phyloP scores from a whole-genome alignment of 2,329 filamentous ascomycete species.

The Exophiala dermatitidis region DNA sequence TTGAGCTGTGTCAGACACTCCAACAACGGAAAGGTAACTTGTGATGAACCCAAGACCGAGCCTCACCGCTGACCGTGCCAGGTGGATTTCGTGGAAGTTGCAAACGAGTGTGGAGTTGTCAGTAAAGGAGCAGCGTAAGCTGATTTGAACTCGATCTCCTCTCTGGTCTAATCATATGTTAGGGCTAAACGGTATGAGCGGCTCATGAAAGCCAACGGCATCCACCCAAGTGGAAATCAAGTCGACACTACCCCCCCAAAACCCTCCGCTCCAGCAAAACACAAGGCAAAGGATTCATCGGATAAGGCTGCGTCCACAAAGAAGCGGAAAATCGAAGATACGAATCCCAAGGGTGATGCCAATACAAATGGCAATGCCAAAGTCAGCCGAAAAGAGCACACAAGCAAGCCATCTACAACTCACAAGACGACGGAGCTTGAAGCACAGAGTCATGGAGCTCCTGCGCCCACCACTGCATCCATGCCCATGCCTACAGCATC shows the following conservation, averaged over 20 bases:
- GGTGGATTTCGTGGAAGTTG: constrained; percentile 61
- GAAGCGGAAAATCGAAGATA: constrained; percentile 9
- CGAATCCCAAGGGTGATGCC: neutral
- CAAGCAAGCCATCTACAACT: neutral
- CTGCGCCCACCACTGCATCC: neutral
- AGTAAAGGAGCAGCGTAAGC: constrained; percentile 64
- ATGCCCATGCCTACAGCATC: neutral
- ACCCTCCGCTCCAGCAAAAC: constrained; percentile 1
- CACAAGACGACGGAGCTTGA: neutral
- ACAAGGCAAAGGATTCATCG: constrained; percentile 1
- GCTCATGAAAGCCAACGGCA: constrained; percentile 54
- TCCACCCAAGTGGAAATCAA: constrained; percentile 30
- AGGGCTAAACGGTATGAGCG: constrained; percentile 64
- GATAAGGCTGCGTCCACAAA: constrained; percentile 1
- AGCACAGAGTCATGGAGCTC: neutral
- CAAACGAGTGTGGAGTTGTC: constrained; percentile 55
- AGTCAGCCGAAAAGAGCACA: neutral
- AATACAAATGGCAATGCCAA: neutral
- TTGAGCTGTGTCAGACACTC: constrained; percentile 59
- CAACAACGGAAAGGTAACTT: constrained; percentile 51
- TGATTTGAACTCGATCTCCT: neutral
- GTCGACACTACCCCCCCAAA: neutral
- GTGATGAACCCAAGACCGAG: neutral
- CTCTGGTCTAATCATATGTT: constrained; percentile 6
- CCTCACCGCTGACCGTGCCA: constrained; percentile 31